Base-by-base conservation (phyloP, 2,329 filamentous ascomycete genomes). In the Colletotrichum cordylinicola region DNA sequence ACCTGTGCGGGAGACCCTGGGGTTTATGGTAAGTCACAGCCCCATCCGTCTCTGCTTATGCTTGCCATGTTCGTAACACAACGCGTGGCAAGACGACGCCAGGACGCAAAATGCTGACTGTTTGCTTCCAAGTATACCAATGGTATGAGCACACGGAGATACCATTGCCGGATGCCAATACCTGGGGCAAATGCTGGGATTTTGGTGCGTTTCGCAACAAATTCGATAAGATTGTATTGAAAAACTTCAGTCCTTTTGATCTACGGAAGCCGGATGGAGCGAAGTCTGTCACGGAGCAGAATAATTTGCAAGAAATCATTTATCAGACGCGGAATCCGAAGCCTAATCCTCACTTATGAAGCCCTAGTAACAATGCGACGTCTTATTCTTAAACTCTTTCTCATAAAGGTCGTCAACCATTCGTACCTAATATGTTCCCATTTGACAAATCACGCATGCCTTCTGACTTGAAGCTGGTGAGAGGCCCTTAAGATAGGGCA, bases 141-240 rank as follows among this genome's bases (percentile, higher is more conserved):
- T 72, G 69, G 69, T 72, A 72, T 16, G 52, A 67, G 8, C 69
- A 72, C 15, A 72, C 61, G 8, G 69, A 72, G 10, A 60, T 72
- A 10, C 69, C 69, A 4, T n/a, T 72, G 13, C 69, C 69, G 4
- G 69, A 72, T 48, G 69, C 61, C 33, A 72, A 72, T 29, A 72
- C 69, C 10, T 67, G 69, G 69, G 69, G 69, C 18, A 72, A 72
- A 35, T 72, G 69, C 48, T 72, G 69, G 69, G 69, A 72, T 12
- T 72, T 72, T 9, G 24, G 9, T 29, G 24, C 21, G 8, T 72
- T 72, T 13, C 69, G 61, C 10, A 43, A 67, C 12, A 31, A 67
- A 4, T 72, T 67, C 35, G 69, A 72, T 35, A 67, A 60, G 13
- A 60, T 72, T 35, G 69, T 61, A 58, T n/a, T 72, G 13, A 67